Percentiles rank a stretch among this genome's conserved stretches.
Evolutionary conservation across 2,329 filamentous ascomycete species (phyloP).

Genomic region (Fusarium virguliforme): DNA sequence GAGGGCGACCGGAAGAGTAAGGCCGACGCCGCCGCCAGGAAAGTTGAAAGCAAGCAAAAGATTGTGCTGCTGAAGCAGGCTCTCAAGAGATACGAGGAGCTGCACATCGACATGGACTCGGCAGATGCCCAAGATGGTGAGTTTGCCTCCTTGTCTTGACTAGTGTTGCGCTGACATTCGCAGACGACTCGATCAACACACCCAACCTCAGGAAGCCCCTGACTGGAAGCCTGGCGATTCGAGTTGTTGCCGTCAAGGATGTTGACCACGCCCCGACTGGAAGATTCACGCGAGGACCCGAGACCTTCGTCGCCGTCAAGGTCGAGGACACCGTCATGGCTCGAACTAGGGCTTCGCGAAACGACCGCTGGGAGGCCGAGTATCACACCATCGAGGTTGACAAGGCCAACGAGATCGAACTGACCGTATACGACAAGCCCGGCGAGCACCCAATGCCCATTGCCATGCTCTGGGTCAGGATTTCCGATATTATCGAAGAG

Average conservation of each 20-base stretch:
- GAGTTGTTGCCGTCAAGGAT: slow-evolving; percentile 90
- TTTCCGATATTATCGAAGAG: slow-evolving; percentile 97
- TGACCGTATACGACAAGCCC: slow-evolving; percentile 97
- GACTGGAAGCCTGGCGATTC: slow-evolving; percentile 89
- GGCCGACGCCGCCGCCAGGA: slow-evolving; percentile 89
- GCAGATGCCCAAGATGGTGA: slow-evolving; percentile 85
- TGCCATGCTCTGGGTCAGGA: slow-evolving; percentile 94
- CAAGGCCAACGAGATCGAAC: slow-evolving; percentile 98
- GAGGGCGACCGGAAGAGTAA: slow-evolving; percentile 97
- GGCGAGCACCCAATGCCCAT: slow-evolving; percentile 93
- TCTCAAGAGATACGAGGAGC: slow-evolving; percentile 95
- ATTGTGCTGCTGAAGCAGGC: slow-evolving; percentile 96
- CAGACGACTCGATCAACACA: slow-evolving; percentile 96
- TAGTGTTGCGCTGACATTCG: slow-evolving; percentile 18
- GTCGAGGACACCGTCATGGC: slow-evolving; percentile 95
- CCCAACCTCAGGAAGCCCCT: slow-evolving; percentile 97
- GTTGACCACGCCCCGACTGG: slow-evolving; percentile 92
- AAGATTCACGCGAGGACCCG: slow-evolving; percentile 89
- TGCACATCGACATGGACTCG: slow-evolving; percentile 93
- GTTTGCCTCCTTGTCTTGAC: slow-evolving; percentile 49
- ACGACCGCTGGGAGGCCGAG: slow-evolving; percentile 93
- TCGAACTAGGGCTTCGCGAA: slow-evolving; percentile 87
- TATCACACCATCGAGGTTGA: slow-evolving; percentile 94
- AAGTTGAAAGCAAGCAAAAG: slow-evolving; percentile 97
- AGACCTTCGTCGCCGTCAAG: slow-evolving; percentile 96